Evolutionary conservation across 345 rosid species (phyloP), one percentile per base, ranked within the genome.

Genomic region (Syzygium jambos): DNA sequence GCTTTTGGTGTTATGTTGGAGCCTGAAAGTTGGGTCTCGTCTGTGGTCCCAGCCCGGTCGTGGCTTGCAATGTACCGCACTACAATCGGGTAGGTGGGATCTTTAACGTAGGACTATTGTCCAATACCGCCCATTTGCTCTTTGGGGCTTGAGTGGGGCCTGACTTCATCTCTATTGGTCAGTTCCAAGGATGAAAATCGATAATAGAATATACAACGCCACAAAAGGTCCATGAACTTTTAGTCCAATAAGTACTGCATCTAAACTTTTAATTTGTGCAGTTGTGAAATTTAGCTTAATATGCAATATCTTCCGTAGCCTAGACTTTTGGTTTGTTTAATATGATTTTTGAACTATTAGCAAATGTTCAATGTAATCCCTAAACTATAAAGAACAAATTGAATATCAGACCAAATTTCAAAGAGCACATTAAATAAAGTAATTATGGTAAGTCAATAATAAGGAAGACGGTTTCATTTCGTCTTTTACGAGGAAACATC

Each of bases 251-350:
- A 4, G 3, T 16, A 6, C 8, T 9, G 1, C 4, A 1, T 0
- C 17, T 0, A 1, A 2, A 68, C 2, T 68, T 65, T 30, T 34
- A 68, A 68, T 68, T 0, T 17, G 9, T 30, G 15, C 0, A n/a
- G 0, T 61, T 1, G n/a, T n/a, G 22, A 68, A 34, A 0, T 30
- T 30, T 17, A 11, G 0, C 5, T 34, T 2, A 9, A 17, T 9
- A 1, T 0, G 0, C 1, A 16, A 17, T 17, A 0, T 16, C 7
- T 0, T 34, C 6, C 17, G 1, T 68, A 16, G 0, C 17, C 3
- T 68, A 16, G 1, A 30, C 0, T 68, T 68, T 0, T 0, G 19
- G 17, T 68, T 34, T 34, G 6, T 17, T 0, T 2, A 17, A 0
- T 68, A 68, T 9, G 0, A 0, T 16, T 2, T 0, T 0, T 65